A percentile compares a stretch with the other conserved stretches of the same genome.
Conservation (phyloP, 176 grass and related monocot genomes). For the Aegilops tauschii region DNA sequence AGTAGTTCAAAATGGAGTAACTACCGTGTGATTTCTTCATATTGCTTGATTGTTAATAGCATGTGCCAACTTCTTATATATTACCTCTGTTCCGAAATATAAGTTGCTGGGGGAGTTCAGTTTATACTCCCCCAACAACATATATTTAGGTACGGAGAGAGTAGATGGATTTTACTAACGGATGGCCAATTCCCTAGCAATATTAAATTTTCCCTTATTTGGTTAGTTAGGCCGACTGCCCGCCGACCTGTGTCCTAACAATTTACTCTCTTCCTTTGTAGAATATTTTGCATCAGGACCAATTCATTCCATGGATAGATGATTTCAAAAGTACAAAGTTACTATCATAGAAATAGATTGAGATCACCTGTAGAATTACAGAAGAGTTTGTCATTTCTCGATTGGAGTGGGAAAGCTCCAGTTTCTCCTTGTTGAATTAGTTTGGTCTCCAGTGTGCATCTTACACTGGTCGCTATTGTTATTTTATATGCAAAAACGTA, state of each 20-base stretch:
- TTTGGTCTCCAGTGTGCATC: background rate
- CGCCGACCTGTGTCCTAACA: background rate
- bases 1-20: background rate
- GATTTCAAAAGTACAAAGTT: slow-evolving; percentile 27
- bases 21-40: background rate
- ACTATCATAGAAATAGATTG: slow-evolving; percentile 5
- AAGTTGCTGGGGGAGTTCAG: too few species aligned
- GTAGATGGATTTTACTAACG: background rate
- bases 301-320: slow-evolving; percentile 60
- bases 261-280: slow-evolving; percentile 38
- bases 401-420: background rate
- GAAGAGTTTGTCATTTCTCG: background rate
- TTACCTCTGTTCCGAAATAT: too few species aligned
- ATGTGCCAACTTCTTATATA: background rate
- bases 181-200: background rate
- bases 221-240: background rate
- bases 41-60: background rate
- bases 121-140: too few species aligned
- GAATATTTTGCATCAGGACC: slow-evolving; percentile 51
- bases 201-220: background rate
- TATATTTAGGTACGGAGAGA: too few species aligned
- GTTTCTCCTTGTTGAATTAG: background rate
- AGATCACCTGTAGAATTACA: background rate
- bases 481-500: background rate
- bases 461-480: background rate